A percentile compares a stretch with the other conserved stretches of the same genome.
Evolutionary conservation across 164 flowering plant species (phyloP).

Genomic region (Vitis labrusca): DNA sequence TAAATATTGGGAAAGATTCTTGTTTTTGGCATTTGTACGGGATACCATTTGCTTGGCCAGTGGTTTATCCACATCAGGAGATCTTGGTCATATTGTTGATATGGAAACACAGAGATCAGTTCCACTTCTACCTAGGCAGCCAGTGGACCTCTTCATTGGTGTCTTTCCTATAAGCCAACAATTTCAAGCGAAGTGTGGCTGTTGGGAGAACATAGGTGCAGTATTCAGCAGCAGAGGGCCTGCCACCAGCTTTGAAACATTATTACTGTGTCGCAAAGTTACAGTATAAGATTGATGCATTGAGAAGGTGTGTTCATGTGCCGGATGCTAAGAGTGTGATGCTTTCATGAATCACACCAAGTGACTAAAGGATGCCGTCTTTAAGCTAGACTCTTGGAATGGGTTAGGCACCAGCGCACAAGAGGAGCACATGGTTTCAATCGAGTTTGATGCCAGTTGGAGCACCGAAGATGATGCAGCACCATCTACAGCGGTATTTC

Average conservation of each 20-base stretch:
- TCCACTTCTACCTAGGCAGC: too few relatives aligned
- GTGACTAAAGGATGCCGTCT: slow-evolving; percentile 87
- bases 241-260: slow-evolving; percentile 81
- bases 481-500: slow-evolving; percentile 6
- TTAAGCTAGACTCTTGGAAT: slow-evolving; percentile 91
- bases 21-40: slow-evolving; percentile 92
- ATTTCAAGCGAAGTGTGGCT: too few relatives aligned
- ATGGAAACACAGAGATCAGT: too few relatives aligned
- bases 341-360: slow-evolving; percentile 90
- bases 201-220: too few relatives aligned
- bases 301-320: slow-evolving; percentile 89
- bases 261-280: slow-evolving; percentile 65
- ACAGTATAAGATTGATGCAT: slow-evolving; percentile 89
- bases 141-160: too few relatives aligned
- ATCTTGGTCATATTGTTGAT: too few relatives aligned
- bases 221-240: slow-evolving; percentile 46
- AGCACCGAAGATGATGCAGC: slow-evolving; percentile 28
- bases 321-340: slow-evolving; percentile 81
- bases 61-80: too few relatives aligned
- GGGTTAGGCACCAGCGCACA: slow-evolving; percentile 5
- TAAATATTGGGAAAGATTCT: slow-evolving; percentile 73
- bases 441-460: slow-evolving; percentile 27
- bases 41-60: slow-evolving; percentile 87
- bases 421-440: slow-evolving; percentile 13
- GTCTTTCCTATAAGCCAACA: too few relatives aligned